Evolutionary conservation across 306 rosid genomes (phyloP), one percentile per base, ranked within the genome.

Genomic region (Clitoria ternatea): DNA sequence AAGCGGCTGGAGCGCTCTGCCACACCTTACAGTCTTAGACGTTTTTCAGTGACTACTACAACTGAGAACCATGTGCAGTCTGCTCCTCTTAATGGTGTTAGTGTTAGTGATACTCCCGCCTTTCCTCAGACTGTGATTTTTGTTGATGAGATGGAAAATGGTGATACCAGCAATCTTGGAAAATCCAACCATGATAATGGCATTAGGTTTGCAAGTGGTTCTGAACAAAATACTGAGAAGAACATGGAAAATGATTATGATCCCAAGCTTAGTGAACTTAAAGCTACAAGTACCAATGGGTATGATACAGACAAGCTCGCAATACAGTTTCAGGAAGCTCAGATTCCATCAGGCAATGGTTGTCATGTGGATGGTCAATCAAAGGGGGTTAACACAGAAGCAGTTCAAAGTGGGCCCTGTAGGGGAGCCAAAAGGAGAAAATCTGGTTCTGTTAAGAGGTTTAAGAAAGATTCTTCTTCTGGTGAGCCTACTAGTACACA

Each of bases 391-490:
- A 9, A 65, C 61, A 12, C 5, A 4, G 96, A 84, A 27, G 62
- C 77, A 7, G 78, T 40, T 74, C 78, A 76, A 56, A 80, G 74
- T 66, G 81, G 70, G 68, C 86, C 81, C 15, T 79, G 83, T 45
- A 86, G 76, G 37, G 95, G 95, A 65, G 85, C 90, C 64, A 94
- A 77, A 80, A 82, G 87, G 74, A 85, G 96, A 80, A 94, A 94
- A 82, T 85, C 95, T 32, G 88, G 87, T 79, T 83, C 91, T 48
- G 96, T 89, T 69, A 94, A 86, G 89, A 89, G 96, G 85, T 89
- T 91, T 70, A 89, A 70, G 44, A 83, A 73, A 75, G 92, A 91
- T 50, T 64, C 85, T 7, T 64, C 36, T 10, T 42, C 50, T 42
- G 74, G 75, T 63, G 89, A 75, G 52, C 59, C 73, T n/a, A 68